phyloP scores from a whole-genome alignment of 371 early-diverging fungal species.

The Syncephalastrum monosporum region DNA sequence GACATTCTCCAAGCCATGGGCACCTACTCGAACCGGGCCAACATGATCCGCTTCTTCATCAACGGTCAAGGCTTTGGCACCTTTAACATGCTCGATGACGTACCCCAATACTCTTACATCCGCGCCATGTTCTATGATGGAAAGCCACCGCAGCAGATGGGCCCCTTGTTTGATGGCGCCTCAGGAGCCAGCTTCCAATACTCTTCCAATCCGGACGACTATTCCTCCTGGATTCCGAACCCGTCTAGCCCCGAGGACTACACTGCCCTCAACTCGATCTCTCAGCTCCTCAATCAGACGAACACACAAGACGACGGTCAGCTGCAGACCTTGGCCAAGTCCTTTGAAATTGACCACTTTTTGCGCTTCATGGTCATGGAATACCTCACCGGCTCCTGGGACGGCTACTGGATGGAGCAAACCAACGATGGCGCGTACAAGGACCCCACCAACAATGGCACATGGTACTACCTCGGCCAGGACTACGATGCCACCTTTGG shows the following conservation, averaged over 20 bases:
- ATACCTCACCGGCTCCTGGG: slow-evolving; percentile 56
- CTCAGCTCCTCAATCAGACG: slow-evolving; percentile 38
- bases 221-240: slow-evolving; percentile 36
- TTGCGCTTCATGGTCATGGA: slow-evolving; percentile 63
- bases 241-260: slow-evolving; percentile 34
- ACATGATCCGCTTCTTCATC: slow-evolving; percentile 53
- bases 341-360: slow-evolving; percentile 45
- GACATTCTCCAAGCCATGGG: slow-evolving; percentile 55
- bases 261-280: slow-evolving; percentile 38
- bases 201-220: slow-evolving; percentile 18
- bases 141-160: slow-evolving; percentile 44
- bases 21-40: slow-evolving; percentile 51
- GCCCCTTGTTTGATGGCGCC: slow-evolving; percentile 54
- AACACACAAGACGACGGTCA: slow-evolving; percentile 38
- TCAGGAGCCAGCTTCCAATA: slow-evolving; percentile 49
- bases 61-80: slow-evolving; percentile 55
- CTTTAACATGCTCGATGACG: slow-evolving; percentile 55
- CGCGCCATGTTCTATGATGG: slow-evolving; percentile 46
- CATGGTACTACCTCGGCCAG: slow-evolving; percentile 49
- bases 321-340: slow-evolving; percentile 32
- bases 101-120: slow-evolving; percentile 48
- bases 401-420: slow-evolving; percentile 59
- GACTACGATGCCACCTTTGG: slow-evolving; percentile 63
- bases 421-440: slow-evolving; percentile 58
- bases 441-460: slow-evolving; percentile 41